Evolutionary conservation across 208 protist genomes (phyloP).

Genomic region (Crithidia sp.): DNA sequence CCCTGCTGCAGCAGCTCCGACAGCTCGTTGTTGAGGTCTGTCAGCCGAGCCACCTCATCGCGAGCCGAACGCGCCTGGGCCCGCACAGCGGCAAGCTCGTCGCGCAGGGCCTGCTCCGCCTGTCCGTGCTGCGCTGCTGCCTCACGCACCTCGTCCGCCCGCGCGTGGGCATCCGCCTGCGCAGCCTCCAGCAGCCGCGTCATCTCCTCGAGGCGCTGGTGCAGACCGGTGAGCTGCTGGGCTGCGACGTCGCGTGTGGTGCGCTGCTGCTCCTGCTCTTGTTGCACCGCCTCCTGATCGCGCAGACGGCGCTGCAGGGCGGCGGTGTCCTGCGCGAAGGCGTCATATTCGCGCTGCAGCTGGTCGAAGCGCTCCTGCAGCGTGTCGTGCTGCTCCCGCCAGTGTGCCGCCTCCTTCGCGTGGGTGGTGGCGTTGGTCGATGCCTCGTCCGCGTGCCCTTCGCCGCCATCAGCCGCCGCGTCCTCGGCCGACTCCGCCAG

Average conservation of each 20-base stretch:
- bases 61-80: conserved; percentile 26
- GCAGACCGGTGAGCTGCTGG: conserved; percentile 31
- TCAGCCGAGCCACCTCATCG: conserved; percentile 27
- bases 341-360: conserved; percentile 58
- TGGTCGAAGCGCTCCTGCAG: conserved; percentile 47
- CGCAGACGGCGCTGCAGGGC: conserved; percentile 24
- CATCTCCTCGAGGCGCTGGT: conserved; percentile 38
- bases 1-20: conserved; percentile 52
- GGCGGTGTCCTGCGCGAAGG: conserved; percentile 36
- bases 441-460: not conserved
- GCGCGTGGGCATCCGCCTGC: conserved; percentile 34
- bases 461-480: not conserved
- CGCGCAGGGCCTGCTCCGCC: conserved; percentile 15
- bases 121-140: conserved; percentile 8
- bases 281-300: conserved; percentile 27
- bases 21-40: conserved; percentile 47
- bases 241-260: conserved; percentile 29
- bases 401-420: conserved; percentile 23
- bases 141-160: conserved; percentile 18
- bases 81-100: conserved; percentile 11
- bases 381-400: conserved; percentile 38
- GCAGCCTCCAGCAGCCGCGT: conserved; percentile 30
- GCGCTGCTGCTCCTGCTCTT: conserved; percentile 25
- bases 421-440: not conserved
- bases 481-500: not conserved